Base-by-base conservation (phyloP, 768 basidiomycete species). In the Termitomyces sp. region DNA sequence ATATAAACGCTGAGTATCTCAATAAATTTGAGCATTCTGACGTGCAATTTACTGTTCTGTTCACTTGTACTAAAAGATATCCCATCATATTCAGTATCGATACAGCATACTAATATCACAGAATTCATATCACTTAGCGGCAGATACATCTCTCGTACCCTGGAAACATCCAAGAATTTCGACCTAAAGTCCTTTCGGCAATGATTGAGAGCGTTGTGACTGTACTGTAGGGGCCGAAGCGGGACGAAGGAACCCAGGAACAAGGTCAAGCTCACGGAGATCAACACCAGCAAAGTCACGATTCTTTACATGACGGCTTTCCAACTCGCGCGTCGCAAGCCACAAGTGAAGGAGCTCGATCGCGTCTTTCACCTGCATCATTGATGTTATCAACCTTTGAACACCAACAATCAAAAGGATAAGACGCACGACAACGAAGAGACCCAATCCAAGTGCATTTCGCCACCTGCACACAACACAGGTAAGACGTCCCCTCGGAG, bases 231-330 rank as follows among this genome's bases (percentile, higher is more conserved):
- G 16, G 32, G 16, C n/a, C 26, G 51, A n/a, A 12, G 50, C 34
- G 16, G 57, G 33, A 32, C 53, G 59, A 45, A 53, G 53, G 34
- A 67, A 66, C 20, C 50, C 53, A 51, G 74, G 74, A 14, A 89
- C 79, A 27, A 92, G 77, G 67, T 92, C 89, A 40, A 91, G 75
- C 61, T 83, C 84, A 12, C 72, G 67, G 44, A 83, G 64, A 64
- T 91, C 89, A n/a, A 91, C 81, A 0, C 87, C 88, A n/a, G 77
- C 74, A 66, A 92, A 92, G 43, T 88, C 82, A 59, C 82, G 79
- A 65, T 79, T 88, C 72, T 85, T 88, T 27, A 92, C 83, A 24
- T 76, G 74, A 14, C 90, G 78, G 2, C 82, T 84, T 66, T 88
- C 83, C 5, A 91, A 74, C 66, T 92, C 90, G 18, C 83, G 84